Base-by-base conservation (phyloP, 2,329 filamentous ascomycete species). In the Pezizomycotina sp. region DNA sequence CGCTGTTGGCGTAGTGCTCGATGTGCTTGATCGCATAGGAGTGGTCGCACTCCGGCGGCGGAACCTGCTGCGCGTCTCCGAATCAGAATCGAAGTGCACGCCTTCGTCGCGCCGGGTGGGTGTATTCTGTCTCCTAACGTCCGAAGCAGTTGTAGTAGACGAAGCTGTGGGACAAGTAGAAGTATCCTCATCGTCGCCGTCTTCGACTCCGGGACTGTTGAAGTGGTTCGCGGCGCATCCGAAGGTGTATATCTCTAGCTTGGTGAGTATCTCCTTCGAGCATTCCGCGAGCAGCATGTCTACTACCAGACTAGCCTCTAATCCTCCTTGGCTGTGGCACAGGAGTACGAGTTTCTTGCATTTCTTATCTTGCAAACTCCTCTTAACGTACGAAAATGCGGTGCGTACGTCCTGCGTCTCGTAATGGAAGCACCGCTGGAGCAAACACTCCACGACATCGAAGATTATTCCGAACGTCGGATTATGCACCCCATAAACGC, bases 1-100 rank as follows among this genome's bases (percentile, higher is more conserved):
- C 66, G 6, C 65, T 66, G 52, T 84, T 77, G 2, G 74, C 75
- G 50, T 84, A 89, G 55, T 89, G 80, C 56, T 89, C 80, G 24
- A 89, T 74, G 47, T 83, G 66, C 4, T 67, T 64, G 33, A 86
- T 73, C 2, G 68, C n/a, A n/a, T n/a, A n/a, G n/a, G n/a, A n/a
- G n/a, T n/a, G n/a, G n/a, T n/a, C 67, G 25, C 61, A 58, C 43
- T 62, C 60, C 4, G n/a, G n/a, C n/a, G n/a, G n/a, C n/a, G n/a
- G n/a, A n/a, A n/a, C n/a, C n/a, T n/a, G n/a, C n/a, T n/a, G n/a
- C n/a, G n/a, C n/a, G n/a, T n/a, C n/a, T n/a, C n/a, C n/a, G n/a
- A n/a, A n/a, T n/a, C n/a, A n/a, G n/a, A n/a, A n/a, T n/a, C n/a
- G n/a, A n/a, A n/a, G n/a, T n/a, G n/a, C n/a, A n/a, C n/a, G n/a